Evolutionary conservation across 495 filamentous ascomycete species (phyloP).

Genomic region (Penicillium egyptiacum): DNA sequence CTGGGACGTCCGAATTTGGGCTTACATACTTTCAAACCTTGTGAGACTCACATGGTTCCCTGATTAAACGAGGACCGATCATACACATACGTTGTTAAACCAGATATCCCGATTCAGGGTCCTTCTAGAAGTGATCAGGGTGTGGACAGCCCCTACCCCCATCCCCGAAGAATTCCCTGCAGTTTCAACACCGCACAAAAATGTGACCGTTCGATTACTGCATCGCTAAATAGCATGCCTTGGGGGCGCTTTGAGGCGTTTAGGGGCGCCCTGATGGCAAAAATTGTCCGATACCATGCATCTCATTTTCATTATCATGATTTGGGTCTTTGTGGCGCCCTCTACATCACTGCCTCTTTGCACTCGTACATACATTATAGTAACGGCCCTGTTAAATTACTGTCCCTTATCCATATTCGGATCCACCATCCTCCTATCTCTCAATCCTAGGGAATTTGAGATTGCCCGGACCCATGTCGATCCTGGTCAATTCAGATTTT

Average conservation of each 20-base stretch:
- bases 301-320: neutral
- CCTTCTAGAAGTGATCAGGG: conserved; percentile 9
- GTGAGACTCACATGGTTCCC: neutral
- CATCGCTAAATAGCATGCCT: neutral
- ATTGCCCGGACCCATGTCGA: neutral
- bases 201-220: neutral
- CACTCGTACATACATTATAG: no score
- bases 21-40: neutral
- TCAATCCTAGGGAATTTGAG: neutral
- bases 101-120: neutral
- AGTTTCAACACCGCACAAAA: neutral
- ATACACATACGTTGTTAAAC: neutral
- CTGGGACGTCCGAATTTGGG: no score
- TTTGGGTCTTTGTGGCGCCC: neutral
- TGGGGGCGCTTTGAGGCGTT: neutral
- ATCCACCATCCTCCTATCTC: neutral
- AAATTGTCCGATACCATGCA: neutral
- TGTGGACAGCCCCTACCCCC: neutral
- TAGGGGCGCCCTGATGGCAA: neutral
- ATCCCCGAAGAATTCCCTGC: neutral
- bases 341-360: neutral
- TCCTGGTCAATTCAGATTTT: neutral
- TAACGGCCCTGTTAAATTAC: neutral
- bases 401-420: no score
- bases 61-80: no score